A percentile compares a stretch with the other conserved stretches of the same genome.
Conservation (phyloP, 441 rosid genomes). For the Syzygium malaccense region DNA sequence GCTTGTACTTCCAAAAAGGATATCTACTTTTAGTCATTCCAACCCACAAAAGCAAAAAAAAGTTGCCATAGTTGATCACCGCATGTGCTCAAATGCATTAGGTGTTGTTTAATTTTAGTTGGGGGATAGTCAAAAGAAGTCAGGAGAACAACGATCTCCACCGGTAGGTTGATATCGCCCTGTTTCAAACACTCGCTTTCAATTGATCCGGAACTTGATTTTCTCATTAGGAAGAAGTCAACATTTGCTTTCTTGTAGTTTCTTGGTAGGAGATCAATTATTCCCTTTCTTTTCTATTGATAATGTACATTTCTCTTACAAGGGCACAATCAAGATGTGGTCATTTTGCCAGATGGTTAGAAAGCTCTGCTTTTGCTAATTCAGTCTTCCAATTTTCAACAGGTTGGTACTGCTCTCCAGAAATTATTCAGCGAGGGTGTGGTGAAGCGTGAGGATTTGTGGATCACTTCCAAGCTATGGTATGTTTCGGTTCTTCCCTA, state of each 20-base stretch:
- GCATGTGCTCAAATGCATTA: not conserved
- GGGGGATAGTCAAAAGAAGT: not conserved
- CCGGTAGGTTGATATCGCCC: not conserved
- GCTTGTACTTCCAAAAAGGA: not conserved
- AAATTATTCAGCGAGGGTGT: not conserved
- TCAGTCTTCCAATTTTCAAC: not conserved
- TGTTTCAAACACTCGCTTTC: not conserved
- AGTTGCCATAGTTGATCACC: not conserved
- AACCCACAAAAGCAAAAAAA: not conserved
- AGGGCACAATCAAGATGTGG: not conserved
- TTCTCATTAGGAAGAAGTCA: not conserved
- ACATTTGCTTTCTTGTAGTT: not conserved
- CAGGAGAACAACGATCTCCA: not conserved
- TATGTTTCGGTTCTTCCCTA: not conserved
- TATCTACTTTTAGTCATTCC: not conserved
- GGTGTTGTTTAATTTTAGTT: not conserved
- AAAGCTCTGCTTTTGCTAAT: not conserved
- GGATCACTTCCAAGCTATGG: not conserved
- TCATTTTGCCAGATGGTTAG: not conserved
- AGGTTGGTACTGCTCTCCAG: not conserved
- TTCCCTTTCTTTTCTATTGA: not conserved
- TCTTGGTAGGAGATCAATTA: not conserved
- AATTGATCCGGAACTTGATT: not conserved
- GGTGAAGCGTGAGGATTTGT: not conserved
- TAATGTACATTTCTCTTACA: not conserved